These are phyloP conservation scores for Whalleya microplaca DNA, from an alignment of 2,329 filamentous ascomycete genomes.

Conservation along the genomic window DNA sequence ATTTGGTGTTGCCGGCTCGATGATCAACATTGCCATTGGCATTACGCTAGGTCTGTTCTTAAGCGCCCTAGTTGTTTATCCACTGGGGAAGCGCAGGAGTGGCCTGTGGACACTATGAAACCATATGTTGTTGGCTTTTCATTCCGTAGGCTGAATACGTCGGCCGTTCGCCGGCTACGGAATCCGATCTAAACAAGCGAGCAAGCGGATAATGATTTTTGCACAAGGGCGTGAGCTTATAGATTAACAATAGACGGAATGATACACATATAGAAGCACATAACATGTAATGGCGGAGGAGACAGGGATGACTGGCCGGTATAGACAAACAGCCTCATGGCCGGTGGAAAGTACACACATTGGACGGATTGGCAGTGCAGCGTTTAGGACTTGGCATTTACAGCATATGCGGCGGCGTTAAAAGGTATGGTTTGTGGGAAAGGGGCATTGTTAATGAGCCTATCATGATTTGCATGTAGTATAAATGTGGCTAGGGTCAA, in stretches of 20 bases:
- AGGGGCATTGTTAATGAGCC: neutral
- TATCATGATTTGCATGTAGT: neutral
- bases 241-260: neutral
- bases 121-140: constrained; percentile 1
- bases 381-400: neutral
- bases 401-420: neutral
- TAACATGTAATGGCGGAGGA: neutral
- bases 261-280: neutral
- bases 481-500: neutral
- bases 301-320: neutral
- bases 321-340: neutral
- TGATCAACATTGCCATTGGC: constrained; percentile 58
- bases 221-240: neutral
- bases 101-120: constrained; percentile 52
- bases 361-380: neutral
- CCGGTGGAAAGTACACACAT: neutral
- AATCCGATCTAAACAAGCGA: constrained; percentile 12
- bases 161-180: constrained; percentile 1
- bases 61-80: constrained; percentile 53
- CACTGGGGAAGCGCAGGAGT: constrained; percentile 53
- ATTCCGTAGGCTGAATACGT: neutral
- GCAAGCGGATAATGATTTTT: neutral
- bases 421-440: neutral
- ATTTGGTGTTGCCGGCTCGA: constrained; percentile 51
- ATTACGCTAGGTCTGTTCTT: constrained; percentile 56